Evolutionary conservation across 257 asterid species (phyloP).

Genomic region (Solanum sejunctum): DNA sequence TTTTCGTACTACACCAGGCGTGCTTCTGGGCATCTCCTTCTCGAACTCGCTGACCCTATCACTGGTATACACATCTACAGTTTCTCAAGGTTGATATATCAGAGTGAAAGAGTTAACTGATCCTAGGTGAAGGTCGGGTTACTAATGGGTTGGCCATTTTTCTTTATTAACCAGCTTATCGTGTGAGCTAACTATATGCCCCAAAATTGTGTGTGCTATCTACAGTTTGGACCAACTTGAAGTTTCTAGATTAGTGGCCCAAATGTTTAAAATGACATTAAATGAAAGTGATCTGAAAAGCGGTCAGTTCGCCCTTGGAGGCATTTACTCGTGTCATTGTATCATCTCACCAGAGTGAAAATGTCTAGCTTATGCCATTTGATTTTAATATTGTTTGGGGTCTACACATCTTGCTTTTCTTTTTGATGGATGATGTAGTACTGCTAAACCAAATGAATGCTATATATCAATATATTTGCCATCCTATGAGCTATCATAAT

Average conservation of each 20-base stretch:
- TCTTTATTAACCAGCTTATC: not conserved
- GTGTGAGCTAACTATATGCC: not conserved
- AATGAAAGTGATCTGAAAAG: not conserved
- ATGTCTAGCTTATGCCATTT: not conserved
- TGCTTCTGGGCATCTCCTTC: not conserved
- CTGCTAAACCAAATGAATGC: not conserved
- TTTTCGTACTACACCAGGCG: not conserved
- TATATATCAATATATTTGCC: not conserved
- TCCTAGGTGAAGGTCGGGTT: not conserved
- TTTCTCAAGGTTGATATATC: not conserved
- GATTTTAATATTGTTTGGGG: not conserved
- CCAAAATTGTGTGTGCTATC: no score
- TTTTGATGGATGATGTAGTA: not conserved
- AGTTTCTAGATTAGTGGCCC: not conserved
- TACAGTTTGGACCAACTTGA: not conserved
- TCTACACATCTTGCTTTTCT: not conserved
- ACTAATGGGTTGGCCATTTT: not conserved
- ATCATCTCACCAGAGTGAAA: not conserved
- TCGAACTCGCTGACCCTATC: not conserved
- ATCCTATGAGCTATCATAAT: not conserved
- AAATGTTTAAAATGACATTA: not conserved
- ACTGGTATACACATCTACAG: not conserved
- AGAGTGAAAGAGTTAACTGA: not conserved
- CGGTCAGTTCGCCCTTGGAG: not conserved
- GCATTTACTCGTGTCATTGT: not conserved